Evolutionary conservation across 306 rosid species (phyloP).

Genomic region (Begonia masoniana): DNA sequence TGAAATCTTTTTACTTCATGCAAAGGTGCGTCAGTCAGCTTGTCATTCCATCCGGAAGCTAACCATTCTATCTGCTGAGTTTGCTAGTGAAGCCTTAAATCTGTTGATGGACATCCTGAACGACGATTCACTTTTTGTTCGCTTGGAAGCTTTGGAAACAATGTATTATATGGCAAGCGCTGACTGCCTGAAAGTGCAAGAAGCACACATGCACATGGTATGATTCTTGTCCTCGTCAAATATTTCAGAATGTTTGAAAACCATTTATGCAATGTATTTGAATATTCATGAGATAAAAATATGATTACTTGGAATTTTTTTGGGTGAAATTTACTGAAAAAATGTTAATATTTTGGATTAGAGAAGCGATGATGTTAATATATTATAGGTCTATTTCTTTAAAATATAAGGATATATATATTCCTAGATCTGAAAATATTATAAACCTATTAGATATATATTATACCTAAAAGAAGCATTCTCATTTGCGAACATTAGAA

Average conservation of each 20-base stretch:
- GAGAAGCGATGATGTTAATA: background rate
- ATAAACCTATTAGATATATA: no score
- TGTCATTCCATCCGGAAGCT: conserved; percentile 49
- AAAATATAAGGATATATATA: no score
- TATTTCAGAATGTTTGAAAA: background rate
- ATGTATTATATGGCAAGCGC: conserved; percentile 53
- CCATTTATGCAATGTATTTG: background rate
- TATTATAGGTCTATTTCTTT: background rate
- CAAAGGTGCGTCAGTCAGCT: conserved; percentile 71
- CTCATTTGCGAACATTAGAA: no score
- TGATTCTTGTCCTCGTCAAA: conserved; percentile 11
- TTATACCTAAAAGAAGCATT: no score
- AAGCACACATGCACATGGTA: conserved; percentile 66
- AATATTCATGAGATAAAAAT: background rate
- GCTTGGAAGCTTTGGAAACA: conserved; percentile 67
- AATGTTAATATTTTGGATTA: background rate
- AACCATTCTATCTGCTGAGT: conserved; percentile 38
- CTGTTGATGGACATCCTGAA: conserved; percentile 58
- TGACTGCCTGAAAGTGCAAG: conserved; percentile 48
- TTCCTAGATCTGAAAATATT: no score
- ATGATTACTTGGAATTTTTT: background rate
- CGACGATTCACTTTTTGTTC: conserved; percentile 55
- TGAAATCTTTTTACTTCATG: conserved; percentile 1
- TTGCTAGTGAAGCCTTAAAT: conserved; percentile 53
- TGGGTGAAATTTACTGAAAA: background rate